A percentile compares a stretch with the other conserved stretches of the same genome.
phyloP scores from a whole-genome alignment of 129 eudicot species.

The Cynara cardunculus region DNA sequence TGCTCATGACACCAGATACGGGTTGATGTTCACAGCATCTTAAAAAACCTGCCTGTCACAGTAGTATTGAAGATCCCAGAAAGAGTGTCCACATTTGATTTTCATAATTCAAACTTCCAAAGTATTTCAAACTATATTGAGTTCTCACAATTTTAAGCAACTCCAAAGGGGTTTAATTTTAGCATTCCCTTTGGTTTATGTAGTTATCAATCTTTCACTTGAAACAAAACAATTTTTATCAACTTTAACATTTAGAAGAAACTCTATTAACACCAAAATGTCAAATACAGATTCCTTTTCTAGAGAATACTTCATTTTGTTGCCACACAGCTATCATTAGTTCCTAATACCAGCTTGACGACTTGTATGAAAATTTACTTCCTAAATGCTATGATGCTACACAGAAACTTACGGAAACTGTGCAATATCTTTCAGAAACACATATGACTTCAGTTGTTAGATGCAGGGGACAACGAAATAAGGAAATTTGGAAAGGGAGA shows the following conservation, averaged over 20 bases:
- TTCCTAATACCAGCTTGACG: background rate
- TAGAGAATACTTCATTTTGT: background rate
- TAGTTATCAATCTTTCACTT: background rate
- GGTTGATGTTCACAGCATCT: background rate
- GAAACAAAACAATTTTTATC: background rate
- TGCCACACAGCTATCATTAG: slow-evolving; percentile 3
- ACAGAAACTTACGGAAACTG: background rate
- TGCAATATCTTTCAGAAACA: background rate
- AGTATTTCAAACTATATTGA: background rate
- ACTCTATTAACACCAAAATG: background rate
- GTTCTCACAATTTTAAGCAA: background rate
- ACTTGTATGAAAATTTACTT: slow-evolving; percentile 5
- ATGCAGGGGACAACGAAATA: background rate
- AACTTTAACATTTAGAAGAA: background rate
- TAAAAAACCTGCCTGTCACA: background rate
- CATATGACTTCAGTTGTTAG: slow-evolving; percentile 1
- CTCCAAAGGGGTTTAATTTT: background rate
- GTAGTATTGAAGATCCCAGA: background rate
- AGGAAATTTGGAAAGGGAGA: background rate
- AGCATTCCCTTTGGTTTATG: background rate
- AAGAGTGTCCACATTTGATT: background rate
- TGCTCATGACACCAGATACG: background rate
- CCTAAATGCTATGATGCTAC: background rate
- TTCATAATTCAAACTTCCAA: background rate
- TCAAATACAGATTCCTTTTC: background rate